phyloP scores from a whole-genome alignment of 306 rosid genomes.

The Castanea sativa region DNA sequence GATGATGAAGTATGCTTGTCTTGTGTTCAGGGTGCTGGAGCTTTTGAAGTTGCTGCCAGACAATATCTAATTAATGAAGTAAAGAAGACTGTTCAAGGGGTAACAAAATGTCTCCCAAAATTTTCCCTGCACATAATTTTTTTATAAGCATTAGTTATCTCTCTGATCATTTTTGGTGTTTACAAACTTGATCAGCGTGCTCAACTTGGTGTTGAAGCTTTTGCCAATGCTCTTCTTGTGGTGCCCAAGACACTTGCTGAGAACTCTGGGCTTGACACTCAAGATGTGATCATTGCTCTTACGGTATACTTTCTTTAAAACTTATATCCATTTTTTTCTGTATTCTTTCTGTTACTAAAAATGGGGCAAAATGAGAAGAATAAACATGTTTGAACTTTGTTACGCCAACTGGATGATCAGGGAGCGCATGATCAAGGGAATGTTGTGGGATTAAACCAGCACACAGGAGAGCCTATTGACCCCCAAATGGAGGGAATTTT shows the following conservation, averaged over 20 bases:
- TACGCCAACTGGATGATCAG: constrained; percentile 43
- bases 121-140: not conserved
- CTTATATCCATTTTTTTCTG: not conserved
- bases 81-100: constrained; percentile 96
- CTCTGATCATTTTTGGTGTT: constrained; percentile 4
- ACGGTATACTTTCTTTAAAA: constrained; percentile 36
- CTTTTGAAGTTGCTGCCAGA: constrained; percentile 97
- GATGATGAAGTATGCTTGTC: constrained; percentile 10
- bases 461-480: constrained; percentile 90
- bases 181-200: constrained; percentile 70
- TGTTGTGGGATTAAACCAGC: constrained; percentile 73
- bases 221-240: constrained; percentile 98
- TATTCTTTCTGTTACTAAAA: not conserved
- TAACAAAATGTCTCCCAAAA: constrained; percentile 27
- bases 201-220: constrained; percentile 94
- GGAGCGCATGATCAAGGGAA: constrained; percentile 93
- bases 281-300: constrained; percentile 86
- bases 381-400: not conserved
- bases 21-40: constrained; percentile 85
- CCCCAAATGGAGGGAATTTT: constrained; percentile 96
- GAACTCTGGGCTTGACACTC: constrained; percentile 95
- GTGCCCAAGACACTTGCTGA: constrained; percentile 96
- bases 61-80: constrained; percentile 79
- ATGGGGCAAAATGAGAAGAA: not conserved
- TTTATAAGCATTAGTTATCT: not conserved